Percentiles rank a stretch among this genome's conserved stretches.
Evolutionary conservation across 1,284 basidiomycete genomes (phyloP).

Genomic region (Cystobasidiaceae sp.): DNA sequence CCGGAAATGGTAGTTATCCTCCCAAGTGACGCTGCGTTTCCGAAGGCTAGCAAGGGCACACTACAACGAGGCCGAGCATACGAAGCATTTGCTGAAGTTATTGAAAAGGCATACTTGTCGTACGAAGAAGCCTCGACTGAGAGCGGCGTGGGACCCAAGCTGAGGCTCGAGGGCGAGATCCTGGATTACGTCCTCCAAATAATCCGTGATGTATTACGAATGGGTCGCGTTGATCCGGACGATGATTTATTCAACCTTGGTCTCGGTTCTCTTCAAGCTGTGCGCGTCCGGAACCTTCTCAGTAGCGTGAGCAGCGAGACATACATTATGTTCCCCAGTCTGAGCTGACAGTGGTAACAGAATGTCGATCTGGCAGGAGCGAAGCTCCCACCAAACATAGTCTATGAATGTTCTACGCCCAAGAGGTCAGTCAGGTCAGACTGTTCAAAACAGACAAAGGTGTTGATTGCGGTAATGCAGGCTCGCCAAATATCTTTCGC

Average conservation of each 20-base stretch:
- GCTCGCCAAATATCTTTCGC: not conserved
- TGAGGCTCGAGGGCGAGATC: constrained; percentile 2
- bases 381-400: constrained; percentile 45
- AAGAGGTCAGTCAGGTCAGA: constrained; percentile 42
- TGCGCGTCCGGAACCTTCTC: constrained; percentile 55
- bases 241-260: constrained; percentile 50
- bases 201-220: constrained; percentile 31
- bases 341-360: constrained; percentile 9
- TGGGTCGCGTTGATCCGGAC: constrained; percentile 39
- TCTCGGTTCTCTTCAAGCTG: constrained; percentile 58
- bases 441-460: not conserved
- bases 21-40: constrained; percentile 49
- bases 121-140: constrained; percentile 51
- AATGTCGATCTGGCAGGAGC: not conserved
- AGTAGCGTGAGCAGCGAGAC: constrained; percentile 51
- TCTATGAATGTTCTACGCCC: constrained; percentile 52
- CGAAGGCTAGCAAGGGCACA: constrained; percentile 53
- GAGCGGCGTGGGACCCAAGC: not conserved
- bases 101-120: constrained; percentile 52
- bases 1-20: constrained; percentile 55
- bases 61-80: constrained; percentile 53
- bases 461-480: not conserved
- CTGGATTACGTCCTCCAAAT: constrained; percentile 24
- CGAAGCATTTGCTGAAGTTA: constrained; percentile 53
- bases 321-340: constrained; percentile 40